phyloP scores from a whole-genome alignment of 768 basidiomycete genomes.

The Saitozyma sp. region DNA sequence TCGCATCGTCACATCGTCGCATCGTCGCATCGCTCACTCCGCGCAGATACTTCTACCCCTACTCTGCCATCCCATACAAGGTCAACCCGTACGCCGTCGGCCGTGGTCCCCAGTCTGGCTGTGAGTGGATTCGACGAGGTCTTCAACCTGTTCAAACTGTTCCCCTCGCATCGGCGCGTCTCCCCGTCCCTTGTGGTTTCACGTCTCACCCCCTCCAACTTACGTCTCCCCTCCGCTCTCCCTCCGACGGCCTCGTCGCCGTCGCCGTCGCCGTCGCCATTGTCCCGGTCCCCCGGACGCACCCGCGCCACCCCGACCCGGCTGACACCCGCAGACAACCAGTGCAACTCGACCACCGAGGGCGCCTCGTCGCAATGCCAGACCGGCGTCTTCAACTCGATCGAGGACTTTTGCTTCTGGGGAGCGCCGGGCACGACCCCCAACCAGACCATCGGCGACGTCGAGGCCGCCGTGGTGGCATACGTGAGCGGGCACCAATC shows the following conservation, averaged over 20 bases:
- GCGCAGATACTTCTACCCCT: slow-evolving; percentile 12
- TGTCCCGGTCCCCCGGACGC: too few relatives aligned
- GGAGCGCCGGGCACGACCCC: slow-evolving; percentile 8
- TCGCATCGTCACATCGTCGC: too few relatives aligned
- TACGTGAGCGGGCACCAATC: slow-evolving; percentile 15
- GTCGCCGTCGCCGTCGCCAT: too few relatives aligned
- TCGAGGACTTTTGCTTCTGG: slow-evolving; percentile 17
- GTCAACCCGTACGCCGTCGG: slow-evolving; percentile 16
- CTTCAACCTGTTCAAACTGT: not conserved
- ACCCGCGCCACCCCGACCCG: too few relatives aligned
- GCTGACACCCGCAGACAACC: slow-evolving; percentile 10
- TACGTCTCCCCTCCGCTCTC: too few relatives aligned
- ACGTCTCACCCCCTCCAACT: too few relatives aligned
- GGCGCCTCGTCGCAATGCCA: slow-evolving; percentile 16
- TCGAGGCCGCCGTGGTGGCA: slow-evolving; percentile 11
- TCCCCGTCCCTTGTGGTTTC: too few relatives aligned
- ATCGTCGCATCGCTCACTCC: too few relatives aligned
- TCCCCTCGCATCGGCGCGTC: too few relatives aligned
- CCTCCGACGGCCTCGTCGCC: too few relatives aligned
- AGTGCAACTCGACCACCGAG: slow-evolving; percentile 18
- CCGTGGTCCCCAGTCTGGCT: slow-evolving; percentile 15
- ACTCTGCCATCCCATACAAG: slow-evolving; percentile 9
- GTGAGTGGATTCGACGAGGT: slow-evolving; percentile 3
- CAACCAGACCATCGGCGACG: slow-evolving; percentile 10
- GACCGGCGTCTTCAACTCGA: slow-evolving; percentile 6